These are phyloP conservation scores for Blastomyces parvus DNA, from an alignment of 2,329 filamentous ascomycete species.

Conservation along the genomic window DNA sequence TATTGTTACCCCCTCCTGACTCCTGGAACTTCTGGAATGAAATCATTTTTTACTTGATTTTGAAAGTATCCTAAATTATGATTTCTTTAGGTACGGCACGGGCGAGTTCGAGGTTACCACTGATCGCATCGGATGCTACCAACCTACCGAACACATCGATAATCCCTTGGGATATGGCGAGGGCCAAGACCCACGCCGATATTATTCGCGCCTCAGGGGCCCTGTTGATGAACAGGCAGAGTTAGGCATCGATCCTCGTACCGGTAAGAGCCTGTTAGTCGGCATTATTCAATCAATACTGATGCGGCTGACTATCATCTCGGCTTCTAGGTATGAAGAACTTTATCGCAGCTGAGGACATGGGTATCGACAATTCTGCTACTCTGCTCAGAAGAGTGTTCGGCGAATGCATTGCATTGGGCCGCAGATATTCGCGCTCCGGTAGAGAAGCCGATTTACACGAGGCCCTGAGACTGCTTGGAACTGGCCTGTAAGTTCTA, in stretches of 20 bases:
- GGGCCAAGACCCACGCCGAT: slow-evolving; percentile 73
- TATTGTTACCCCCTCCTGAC: too few species aligned
- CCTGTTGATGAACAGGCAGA: slow-evolving; percentile 71
- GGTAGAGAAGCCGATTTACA: slow-evolving; percentile 68
- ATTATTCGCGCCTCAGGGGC: slow-evolving; percentile 69
- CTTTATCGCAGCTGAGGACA: slow-evolving; percentile 80
- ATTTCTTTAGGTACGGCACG: slow-evolving; percentile 46
- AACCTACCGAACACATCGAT: slow-evolving; percentile 76
- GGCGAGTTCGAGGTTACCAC: slow-evolving; percentile 77
- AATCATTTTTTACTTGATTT: neutral
- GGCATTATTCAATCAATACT: neutral
- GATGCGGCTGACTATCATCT: neutral
- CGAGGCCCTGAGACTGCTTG: slow-evolving; percentile 76
- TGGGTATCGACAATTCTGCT: slow-evolving; percentile 72
- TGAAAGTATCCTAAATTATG: neutral
- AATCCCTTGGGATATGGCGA: slow-evolving; percentile 77
- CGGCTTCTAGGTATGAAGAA: slow-evolving; percentile 59
- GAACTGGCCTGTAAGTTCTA: slow-evolving; percentile 54
- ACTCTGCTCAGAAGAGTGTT: slow-evolving; percentile 67
- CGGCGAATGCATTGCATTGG: slow-evolving; percentile 65
- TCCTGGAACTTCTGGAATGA: neutral
- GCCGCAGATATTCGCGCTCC: slow-evolving; percentile 58
- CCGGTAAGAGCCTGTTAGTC: slow-evolving; percentile 40
- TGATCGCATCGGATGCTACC: slow-evolving; percentile 69
- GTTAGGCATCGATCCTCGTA: slow-evolving; percentile 64